Evolutionary conservation across 208 protist genomes (phyloP).

Genomic region (Porcisia deanei): DNA sequence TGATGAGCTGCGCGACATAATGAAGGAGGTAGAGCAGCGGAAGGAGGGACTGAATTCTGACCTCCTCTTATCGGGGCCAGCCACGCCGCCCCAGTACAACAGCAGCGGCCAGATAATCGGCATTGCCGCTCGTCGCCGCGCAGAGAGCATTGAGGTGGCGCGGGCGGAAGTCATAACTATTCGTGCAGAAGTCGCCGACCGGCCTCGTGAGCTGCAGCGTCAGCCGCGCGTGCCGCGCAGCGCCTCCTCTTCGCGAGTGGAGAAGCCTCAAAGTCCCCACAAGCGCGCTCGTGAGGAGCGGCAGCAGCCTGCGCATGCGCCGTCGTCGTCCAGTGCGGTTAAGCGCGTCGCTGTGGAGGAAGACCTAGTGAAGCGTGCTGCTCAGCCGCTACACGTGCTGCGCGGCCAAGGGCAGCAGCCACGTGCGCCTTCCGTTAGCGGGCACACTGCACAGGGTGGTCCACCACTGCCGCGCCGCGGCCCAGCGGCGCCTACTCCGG

Average conservation of each 20-base stretch:
- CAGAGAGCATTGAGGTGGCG: constrained; percentile 53
- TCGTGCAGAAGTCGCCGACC: constrained; percentile 57
- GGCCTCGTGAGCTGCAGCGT: constrained; percentile 52
- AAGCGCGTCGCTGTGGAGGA: constrained; percentile 20
- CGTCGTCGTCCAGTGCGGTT: not conserved
- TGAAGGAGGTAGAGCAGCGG: constrained; percentile 28
- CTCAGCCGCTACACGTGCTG: constrained; percentile 10
- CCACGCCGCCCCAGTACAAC: constrained; percentile 40
- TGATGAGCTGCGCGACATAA: constrained; percentile 49
- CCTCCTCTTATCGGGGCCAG: constrained; percentile 21
- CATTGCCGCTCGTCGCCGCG: constrained; percentile 70
- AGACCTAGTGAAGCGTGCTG: constrained; percentile 2
- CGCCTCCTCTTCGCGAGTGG: constrained; percentile 32
- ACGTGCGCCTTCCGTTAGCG: constrained; percentile 53
- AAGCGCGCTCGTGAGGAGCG: constrained; percentile 19
- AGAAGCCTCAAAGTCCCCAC: constrained; percentile 6
- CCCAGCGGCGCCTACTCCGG: constrained; percentile 39
- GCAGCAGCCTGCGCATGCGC: not conserved
- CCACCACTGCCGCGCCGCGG: constrained; percentile 70
- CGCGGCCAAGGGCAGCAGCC: constrained; percentile 19
- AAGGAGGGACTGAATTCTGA: constrained; percentile 14
- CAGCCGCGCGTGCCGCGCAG: constrained; percentile 66
- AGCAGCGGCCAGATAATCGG: constrained; percentile 65
- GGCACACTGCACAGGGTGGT: constrained; percentile 53
- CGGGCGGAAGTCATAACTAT: constrained; percentile 63